These are phyloP conservation scores for Telopea speciosissima DNA, from an alignment of 177 flowering plant species.

Conservation along the genomic window DNA sequence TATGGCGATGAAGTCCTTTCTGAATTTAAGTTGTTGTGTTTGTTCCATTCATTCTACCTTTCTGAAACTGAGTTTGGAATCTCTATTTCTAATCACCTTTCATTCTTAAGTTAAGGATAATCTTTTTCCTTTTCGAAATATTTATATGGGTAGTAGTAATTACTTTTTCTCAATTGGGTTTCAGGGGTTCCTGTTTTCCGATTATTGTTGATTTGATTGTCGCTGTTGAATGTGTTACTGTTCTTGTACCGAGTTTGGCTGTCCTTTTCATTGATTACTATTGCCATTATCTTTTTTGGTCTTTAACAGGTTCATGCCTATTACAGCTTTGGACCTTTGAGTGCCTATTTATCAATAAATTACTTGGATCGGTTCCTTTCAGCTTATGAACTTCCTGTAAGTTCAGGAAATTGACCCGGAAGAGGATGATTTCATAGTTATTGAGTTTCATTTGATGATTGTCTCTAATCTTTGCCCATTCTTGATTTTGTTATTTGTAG, in stretches of 20 bases:
- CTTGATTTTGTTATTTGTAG: constrained; percentile 22
- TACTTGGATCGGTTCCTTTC: constrained; percentile 90
- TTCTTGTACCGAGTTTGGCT: background rate
- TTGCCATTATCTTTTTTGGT: constrained; percentile 6
- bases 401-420: constrained; percentile 17
- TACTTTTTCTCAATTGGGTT: background rate
- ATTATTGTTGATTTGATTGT: background rate
- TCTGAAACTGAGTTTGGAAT: background rate
- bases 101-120: no score
- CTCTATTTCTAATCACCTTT: background rate
- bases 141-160: background rate
- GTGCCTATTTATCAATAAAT: constrained; percentile 57
- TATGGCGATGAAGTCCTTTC: background rate
- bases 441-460: background rate
- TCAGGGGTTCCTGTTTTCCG: background rate
- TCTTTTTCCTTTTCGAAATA: no score
- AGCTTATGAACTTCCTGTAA: constrained; percentile 69
- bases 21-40: background rate
- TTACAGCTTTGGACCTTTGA: constrained; percentile 67
- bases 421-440: background rate
- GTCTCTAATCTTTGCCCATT: background rate
- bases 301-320: constrained; percentile 58
- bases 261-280: constrained; percentile 4
- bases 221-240: background rate
- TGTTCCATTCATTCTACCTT: background rate